Percentiles rank a stretch among this genome's conserved stretches.
Evolutionary conservation across 306 rosid species (phyloP).

Genomic region (Quercus parvula): DNA sequence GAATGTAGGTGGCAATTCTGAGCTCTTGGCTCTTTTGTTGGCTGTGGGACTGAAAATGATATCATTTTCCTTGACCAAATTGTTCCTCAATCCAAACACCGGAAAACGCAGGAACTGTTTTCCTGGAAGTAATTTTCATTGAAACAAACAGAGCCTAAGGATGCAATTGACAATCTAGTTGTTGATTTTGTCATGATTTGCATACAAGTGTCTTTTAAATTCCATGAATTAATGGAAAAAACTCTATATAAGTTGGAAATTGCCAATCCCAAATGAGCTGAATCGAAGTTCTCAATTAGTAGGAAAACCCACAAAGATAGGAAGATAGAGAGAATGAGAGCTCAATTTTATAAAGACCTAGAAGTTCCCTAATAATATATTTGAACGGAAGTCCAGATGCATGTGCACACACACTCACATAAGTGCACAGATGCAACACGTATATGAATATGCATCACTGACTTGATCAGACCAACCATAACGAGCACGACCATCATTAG

Average conservation of each 20-base stretch:
- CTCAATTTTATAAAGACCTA: too few relatives aligned
- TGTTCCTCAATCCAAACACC: background rate
- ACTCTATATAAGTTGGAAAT: too few relatives aligned
- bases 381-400: background rate
- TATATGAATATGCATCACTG: background rate
- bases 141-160: background rate
- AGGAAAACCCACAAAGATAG: too few relatives aligned
- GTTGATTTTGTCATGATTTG: background rate
- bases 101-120: background rate
- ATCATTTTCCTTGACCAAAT: background rate
- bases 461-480: background rate
- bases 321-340: too few relatives aligned
- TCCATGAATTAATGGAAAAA: too few relatives aligned
- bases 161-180: background rate
- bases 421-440: background rate
- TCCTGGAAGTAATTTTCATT: background rate
- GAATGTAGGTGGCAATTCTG: background rate
- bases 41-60: background rate
- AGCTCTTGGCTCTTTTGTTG: background rate
- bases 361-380: too few relatives aligned
- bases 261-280: too few relatives aligned
- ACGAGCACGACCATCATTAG: background rate
- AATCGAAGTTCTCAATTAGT: too few relatives aligned
- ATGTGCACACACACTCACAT: background rate
- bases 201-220: too few relatives aligned